These are phyloP conservation scores for Vicia sativa DNA, from an alignment of 306 rosid genomes.

Conservation along the genomic window DNA sequence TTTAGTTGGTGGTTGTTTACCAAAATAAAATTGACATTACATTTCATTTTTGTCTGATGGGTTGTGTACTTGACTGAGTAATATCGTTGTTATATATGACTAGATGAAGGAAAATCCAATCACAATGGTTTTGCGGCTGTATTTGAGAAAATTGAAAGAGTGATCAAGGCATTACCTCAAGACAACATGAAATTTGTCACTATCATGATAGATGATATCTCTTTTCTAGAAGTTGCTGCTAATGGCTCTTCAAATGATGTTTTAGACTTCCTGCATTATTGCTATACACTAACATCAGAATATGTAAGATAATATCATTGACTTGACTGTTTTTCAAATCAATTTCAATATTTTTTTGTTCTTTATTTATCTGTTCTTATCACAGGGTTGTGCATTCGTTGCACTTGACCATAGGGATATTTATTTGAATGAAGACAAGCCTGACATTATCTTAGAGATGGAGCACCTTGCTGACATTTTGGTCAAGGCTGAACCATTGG, in stretches of 20 bases:
- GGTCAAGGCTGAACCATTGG: slow-evolving; percentile 79
- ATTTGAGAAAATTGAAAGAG: slow-evolving; percentile 67
- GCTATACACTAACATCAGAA: slow-evolving; percentile 76
- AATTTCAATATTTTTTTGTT: not conserved
- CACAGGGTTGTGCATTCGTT: slow-evolving; percentile 74
- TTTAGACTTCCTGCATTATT: slow-evolving; percentile 88
- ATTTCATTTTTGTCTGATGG: slow-evolving; percentile 6
- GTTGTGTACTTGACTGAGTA: slow-evolving; percentile 18
- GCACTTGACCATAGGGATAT: slow-evolving; percentile 79
- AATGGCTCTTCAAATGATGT: slow-evolving; percentile 73
- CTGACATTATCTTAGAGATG: slow-evolving; percentile 66
- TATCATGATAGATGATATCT: slow-evolving; percentile 75
- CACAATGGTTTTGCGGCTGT: slow-evolving; percentile 59
- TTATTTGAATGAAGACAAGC: slow-evolving; percentile 62
- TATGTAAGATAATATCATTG: slow-evolving; percentile 51
- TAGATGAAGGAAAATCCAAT: slow-evolving; percentile 53
- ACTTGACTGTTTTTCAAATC: not conserved
- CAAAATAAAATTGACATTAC: slow-evolving; percentile 9
- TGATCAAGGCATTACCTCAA: slow-evolving; percentile 48
- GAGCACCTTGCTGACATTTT: slow-evolving; percentile 81
- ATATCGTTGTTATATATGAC: slow-evolving; percentile 37
- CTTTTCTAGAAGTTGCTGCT: slow-evolving; percentile 85
- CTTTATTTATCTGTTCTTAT: slow-evolving; percentile 38
- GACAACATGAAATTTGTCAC: slow-evolving; percentile 55
- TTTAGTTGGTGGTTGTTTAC: not conserved